Evolutionary conservation across 2,329 filamentous ascomycete species (phyloP).

Genomic region (Curvularia lunata): DNA sequence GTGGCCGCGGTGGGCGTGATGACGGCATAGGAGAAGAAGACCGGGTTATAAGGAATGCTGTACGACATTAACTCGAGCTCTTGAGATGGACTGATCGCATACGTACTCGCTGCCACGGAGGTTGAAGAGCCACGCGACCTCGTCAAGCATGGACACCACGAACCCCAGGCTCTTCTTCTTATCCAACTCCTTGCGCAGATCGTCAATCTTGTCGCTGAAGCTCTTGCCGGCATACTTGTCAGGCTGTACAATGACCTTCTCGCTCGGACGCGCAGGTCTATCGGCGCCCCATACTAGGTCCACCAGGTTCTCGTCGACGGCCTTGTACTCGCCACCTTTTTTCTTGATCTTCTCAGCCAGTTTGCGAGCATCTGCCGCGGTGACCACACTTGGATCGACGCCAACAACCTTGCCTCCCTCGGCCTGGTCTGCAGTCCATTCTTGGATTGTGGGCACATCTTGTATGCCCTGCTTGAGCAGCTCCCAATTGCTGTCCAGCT

Average conservation of each 20-base stretch:
- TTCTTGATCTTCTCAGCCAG: slow-evolving; percentile 86
- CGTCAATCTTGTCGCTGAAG: slow-evolving; percentile 80
- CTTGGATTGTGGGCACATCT: slow-evolving; percentile 95
- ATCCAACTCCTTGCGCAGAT: slow-evolving; percentile 86
- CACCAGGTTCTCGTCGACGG: slow-evolving; percentile 82
- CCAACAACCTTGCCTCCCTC: slow-evolving; percentile 85
- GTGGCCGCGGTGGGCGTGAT: slow-evolving; percentile 77
- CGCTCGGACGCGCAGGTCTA: slow-evolving; percentile 75
- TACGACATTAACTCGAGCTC: slow-evolving; percentile 14
- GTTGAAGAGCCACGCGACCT: slow-evolving; percentile 99
- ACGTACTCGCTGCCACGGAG: slow-evolving; percentile 81
- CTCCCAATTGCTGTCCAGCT: slow-evolving; percentile 90
- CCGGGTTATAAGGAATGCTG: slow-evolving; percentile 92
- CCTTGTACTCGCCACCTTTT: slow-evolving; percentile 78
- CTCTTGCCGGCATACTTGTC: slow-evolving; percentile 80
- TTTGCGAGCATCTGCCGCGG: slow-evolving; percentile 74
- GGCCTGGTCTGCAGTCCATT: slow-evolving; percentile 89
- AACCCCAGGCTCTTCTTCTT: slow-evolving; percentile 89
- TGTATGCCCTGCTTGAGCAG: slow-evolving; percentile 91
- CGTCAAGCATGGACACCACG: slow-evolving; percentile 92
- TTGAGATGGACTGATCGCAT: not conserved
- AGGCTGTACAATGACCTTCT: slow-evolving; percentile 74
- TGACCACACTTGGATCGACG: slow-evolving; percentile 87
- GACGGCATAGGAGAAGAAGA: slow-evolving; percentile 96
- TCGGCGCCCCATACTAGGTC: slow-evolving; percentile 84